Percentiles rank a stretch among this genome's conserved stretches.
Evolutionary conservation across 345 rosid genomes (phyloP).

Genomic region (Ceriops decandra): DNA sequence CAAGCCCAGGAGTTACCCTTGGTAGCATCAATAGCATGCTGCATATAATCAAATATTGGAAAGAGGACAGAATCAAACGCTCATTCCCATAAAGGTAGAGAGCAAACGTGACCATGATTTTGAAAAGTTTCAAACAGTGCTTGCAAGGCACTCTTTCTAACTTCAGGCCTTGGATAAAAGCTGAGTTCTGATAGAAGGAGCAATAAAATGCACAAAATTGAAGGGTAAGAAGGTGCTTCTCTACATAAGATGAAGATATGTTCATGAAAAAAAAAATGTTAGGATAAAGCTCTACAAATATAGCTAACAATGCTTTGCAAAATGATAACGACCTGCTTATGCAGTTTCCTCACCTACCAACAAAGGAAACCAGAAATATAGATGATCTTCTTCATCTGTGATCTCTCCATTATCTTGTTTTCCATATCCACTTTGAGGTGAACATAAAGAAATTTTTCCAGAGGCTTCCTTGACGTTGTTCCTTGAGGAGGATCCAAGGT

Average conservation of each 20-base stretch:
- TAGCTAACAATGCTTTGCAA: background rate
- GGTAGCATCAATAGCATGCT: conserved; percentile 96
- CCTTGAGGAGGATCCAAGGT: conserved; percentile 59
- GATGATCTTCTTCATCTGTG: conserved; percentile 66
- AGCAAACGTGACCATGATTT: conserved; percentile 88
- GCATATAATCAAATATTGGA: conserved; percentile 93
- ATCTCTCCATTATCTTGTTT: conserved; percentile 63
- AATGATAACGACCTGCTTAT: conserved; percentile 7
- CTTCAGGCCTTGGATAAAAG: conserved; percentile 96
- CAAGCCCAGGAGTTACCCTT: conserved; percentile 64
- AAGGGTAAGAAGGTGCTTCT: background rate
- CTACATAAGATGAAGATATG: too few species aligned
- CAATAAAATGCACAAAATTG: background rate
- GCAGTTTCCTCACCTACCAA: conserved; percentile 66
- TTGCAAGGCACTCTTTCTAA: conserved; percentile 91
- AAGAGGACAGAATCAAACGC: conserved; percentile 85
- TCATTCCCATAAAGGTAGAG: conserved; percentile 78
- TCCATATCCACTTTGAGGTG: conserved; percentile 19
- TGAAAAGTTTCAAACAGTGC: conserved; percentile 82
- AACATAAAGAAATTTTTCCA: conserved; percentile 20
- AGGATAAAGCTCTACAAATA: conserved; percentile 2
- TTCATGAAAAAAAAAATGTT: background rate
- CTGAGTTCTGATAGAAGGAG: conserved; percentile 94
- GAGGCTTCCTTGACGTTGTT: conserved; percentile 60
- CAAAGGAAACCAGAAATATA: conserved; percentile 91